Percentiles rank a stretch among this genome's conserved stretches.
Evolutionary conservation across 116 monocot genomes (phyloP).

Genomic region (Thalassia testudinum): DNA sequence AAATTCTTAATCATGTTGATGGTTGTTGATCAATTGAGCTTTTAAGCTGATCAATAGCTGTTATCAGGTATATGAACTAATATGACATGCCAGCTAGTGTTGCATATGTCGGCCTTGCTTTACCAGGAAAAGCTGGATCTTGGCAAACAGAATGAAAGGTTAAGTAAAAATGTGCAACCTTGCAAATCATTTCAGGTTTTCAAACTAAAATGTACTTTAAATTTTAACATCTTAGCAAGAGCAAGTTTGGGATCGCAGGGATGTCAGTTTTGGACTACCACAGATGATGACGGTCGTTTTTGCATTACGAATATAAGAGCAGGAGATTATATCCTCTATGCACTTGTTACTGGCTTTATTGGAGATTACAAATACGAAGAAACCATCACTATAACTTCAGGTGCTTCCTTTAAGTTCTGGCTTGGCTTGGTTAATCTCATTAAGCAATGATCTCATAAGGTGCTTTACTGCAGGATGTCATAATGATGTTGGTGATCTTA

Average conservation of each 20-base stretch:
- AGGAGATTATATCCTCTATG: conserved; percentile 73
- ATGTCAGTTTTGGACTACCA: conserved; percentile 76
- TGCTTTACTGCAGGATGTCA: conserved; percentile 17
- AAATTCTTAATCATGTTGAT: no score
- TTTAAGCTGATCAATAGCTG: no score
- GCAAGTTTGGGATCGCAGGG: conserved; percentile 45
- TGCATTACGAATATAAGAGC: conserved; percentile 31
- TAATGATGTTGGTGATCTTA: conserved; percentile 46
- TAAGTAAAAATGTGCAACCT: not conserved
- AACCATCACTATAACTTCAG: conserved; percentile 35
- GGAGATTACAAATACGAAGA: conserved; percentile 60
- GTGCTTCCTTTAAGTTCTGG: no score
- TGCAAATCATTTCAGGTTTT: no score
- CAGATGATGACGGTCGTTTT: conserved; percentile 42
- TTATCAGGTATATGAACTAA: conserved; percentile 5
- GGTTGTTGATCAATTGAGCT: no score
- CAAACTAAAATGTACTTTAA: no score
- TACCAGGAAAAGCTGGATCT: conserved; percentile 76
- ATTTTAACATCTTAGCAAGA: no score
- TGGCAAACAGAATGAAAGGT: conserved; percentile 97
- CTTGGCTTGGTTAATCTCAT: no score
- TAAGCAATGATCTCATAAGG: no score
- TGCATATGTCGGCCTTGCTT: conserved; percentile 68
- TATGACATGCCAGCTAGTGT: conserved; percentile 28
- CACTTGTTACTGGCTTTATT: conserved; percentile 73